Conservation (phyloP, 2,329 filamentous ascomycete species). For the Aschersonia sp. region DNA sequence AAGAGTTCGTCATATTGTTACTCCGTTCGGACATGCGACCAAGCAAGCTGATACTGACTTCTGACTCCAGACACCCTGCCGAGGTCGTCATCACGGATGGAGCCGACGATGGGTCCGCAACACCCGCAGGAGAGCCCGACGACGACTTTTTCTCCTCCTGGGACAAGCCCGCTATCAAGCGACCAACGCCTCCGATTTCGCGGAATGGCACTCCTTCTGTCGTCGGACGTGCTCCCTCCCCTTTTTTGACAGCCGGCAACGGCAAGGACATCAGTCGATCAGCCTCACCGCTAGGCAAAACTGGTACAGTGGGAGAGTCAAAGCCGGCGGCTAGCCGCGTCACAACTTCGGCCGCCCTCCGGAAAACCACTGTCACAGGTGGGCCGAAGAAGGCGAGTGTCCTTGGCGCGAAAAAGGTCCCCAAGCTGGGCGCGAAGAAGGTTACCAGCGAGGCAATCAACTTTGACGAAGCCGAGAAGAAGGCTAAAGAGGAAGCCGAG, state of each 20-base stretch:
- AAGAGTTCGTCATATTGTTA: constrained; percentile 46
- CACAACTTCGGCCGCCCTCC: constrained; percentile 66
- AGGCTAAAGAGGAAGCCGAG: constrained; percentile 94
- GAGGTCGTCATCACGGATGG: constrained; percentile 78
- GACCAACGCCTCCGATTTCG: constrained; percentile 84
- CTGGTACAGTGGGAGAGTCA: constrained; percentile 37
- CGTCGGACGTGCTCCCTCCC: constrained; percentile 70
- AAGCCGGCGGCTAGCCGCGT: constrained; percentile 55
- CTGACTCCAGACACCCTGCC: constrained; percentile 51
- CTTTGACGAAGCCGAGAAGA: constrained; percentile 94
- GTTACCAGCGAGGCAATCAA: constrained; percentile 68
- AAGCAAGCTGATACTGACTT: not conserved
- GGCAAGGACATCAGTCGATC: constrained; percentile 62
- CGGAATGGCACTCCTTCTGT: constrained; percentile 76
- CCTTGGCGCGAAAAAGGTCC: constrained; percentile 71
- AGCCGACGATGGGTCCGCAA: constrained; percentile 52
- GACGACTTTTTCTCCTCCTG: constrained; percentile 99
- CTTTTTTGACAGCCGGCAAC: constrained; percentile 63
- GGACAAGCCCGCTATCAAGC: constrained; percentile 96
- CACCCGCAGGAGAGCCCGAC: constrained; percentile 71
- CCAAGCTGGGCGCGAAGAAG: constrained; percentile 89
- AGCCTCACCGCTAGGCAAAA: constrained; percentile 64
- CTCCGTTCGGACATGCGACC: too few relatives aligned
- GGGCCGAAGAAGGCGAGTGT: constrained; percentile 72
- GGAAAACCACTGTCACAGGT: constrained; percentile 52